Evolutionary conservation across 345 rosid genomes (phyloP).

Genomic region (Hibiscus syriacus): DNA sequence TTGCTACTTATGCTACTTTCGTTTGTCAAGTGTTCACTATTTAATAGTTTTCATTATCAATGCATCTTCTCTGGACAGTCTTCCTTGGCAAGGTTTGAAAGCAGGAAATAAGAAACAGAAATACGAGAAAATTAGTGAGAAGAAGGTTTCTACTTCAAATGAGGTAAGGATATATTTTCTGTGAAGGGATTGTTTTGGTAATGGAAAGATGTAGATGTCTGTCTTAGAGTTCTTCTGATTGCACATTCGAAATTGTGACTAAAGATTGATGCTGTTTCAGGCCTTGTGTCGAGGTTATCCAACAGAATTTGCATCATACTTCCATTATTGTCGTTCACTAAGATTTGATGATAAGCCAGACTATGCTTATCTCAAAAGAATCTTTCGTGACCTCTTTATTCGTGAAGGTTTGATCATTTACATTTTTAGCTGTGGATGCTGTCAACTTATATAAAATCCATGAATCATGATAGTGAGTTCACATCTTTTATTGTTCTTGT

Average conservation of each 20-base stretch:
- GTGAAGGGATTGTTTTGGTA: slow-evolving; percentile 26
- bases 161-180: slow-evolving; percentile 30
- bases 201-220: slow-evolving; percentile 46
- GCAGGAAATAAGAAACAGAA: slow-evolving; percentile 98
- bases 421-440: not conserved
- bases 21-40: slow-evolving; percentile 1
- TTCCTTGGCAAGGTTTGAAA: slow-evolving; percentile 99
- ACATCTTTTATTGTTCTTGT: not conserved
- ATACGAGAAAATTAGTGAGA: slow-evolving; percentile 95
- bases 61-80: slow-evolving; percentile 39
- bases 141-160: slow-evolving; percentile 87
- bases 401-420: slow-evolving; percentile 58
- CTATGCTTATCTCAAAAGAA: slow-evolving; percentile 81
- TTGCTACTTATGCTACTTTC: not conserved
- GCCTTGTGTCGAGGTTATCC: slow-evolving; percentile 91
- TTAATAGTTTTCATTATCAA: slow-evolving; percentile 11
- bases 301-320: slow-evolving; percentile 90
- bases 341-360: slow-evolving; percentile 97
- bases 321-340: slow-evolving; percentile 88
- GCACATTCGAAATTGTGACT: slow-evolving; percentile 8
- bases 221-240: slow-evolving; percentile 37
- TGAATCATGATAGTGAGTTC: slow-evolving; percentile 10
- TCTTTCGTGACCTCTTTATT: slow-evolving; percentile 88
- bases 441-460: not conserved
- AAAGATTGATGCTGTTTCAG: slow-evolving; percentile 35